These are phyloP conservation scores for Pythium utonaiense DNA, from an alignment of 352 stramenopile genomes.

Conservation along the genomic window DNA sequence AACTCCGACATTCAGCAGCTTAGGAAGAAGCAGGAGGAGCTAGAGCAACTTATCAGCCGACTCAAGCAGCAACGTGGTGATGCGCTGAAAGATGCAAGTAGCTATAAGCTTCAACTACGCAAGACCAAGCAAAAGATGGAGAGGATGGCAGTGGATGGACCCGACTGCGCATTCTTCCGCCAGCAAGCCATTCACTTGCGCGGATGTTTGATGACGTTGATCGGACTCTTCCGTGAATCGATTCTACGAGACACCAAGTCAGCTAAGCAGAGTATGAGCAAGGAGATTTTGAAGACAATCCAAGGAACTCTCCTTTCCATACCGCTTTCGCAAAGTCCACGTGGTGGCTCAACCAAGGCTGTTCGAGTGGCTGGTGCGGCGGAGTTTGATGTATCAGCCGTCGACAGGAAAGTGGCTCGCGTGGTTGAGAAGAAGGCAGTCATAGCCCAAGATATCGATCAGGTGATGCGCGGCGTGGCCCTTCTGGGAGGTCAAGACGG, in stretches of 20 bases:
- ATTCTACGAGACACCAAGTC: conserved; percentile 58
- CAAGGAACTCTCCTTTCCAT: conserved; percentile 4
- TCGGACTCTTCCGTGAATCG: conserved; percentile 41
- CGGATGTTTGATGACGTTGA: conserved; percentile 34
- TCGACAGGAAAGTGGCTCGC: conserved; percentile 2
- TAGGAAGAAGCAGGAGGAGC: conserved; percentile 34
- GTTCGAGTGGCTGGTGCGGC: conserved; percentile 6
- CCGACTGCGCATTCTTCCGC: conserved; percentile 41
- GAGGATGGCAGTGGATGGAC: conserved; percentile 24
- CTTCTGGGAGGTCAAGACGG: conserved; percentile 38
- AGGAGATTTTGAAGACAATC: conserved; percentile 32
- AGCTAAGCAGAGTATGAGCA: conserved; percentile 52
- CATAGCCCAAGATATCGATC: conserved; percentile 34
- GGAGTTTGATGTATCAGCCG: not conserved
- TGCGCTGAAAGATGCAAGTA: conserved; percentile 51
- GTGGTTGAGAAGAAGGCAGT: conserved; percentile 22
- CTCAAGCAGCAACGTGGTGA: conserved; percentile 52
- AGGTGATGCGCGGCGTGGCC: conserved; percentile 47
- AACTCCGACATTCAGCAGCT: conserved; percentile 28
- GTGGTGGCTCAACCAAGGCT: not conserved
- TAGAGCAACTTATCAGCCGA: conserved; percentile 34
- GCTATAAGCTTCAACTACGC: conserved; percentile 54
- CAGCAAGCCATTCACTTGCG: conserved; percentile 37
- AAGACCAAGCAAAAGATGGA: conserved; percentile 39
- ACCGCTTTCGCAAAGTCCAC: not conserved